Percentiles rank a stretch among this genome's conserved stretches.
Conservation (phyloP, 1,284 basidiomycete species). For the Rhizopogon parksii region DNA sequence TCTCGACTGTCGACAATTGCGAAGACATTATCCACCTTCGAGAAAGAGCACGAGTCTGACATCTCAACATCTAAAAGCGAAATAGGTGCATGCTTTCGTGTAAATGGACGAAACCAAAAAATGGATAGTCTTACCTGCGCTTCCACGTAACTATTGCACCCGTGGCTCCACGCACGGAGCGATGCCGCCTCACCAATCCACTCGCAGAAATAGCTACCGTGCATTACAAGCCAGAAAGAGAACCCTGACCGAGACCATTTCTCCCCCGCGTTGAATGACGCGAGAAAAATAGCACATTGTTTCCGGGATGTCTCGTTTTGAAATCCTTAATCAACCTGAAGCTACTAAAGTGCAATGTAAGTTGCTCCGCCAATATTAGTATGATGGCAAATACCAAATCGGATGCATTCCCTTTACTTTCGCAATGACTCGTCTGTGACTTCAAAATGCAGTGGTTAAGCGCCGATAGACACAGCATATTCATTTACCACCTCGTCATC, state of each 20-base stretch:
- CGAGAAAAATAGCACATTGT: no score
- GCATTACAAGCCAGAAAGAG: conserved; percentile 1
- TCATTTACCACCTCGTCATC: conserved; percentile 9
- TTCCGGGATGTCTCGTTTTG: no score
- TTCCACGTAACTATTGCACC: not conserved
- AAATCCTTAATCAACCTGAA: no score
- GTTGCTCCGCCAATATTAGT: no score
- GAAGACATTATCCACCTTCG: conserved; percentile 16
- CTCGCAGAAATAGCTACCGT: conserved; percentile 6
- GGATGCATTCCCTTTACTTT: no score
- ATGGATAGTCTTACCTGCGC: conserved; percentile 10
- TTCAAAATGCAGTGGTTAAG: no score
- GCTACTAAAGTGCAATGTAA: no score
- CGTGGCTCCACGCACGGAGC: not conserved
- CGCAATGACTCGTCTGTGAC: no score
- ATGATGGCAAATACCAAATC: no score
- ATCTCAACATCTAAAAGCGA: conserved; percentile 12
- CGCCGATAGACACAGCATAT: conserved; percentile 5
- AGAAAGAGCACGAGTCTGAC: conserved; percentile 16
- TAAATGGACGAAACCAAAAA: conserved; percentile 9
- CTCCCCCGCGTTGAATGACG: no score
- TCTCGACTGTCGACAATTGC: conserved; percentile 12
- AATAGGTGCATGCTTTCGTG: conserved; percentile 4
- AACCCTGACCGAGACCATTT: not conserved
- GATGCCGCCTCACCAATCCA: conserved; percentile 2